These are phyloP conservation scores for Hyaloperonospora arabidopsidis DNA, from an alignment of 352 stramenopile genomes.

Conservation along the genomic window DNA sequence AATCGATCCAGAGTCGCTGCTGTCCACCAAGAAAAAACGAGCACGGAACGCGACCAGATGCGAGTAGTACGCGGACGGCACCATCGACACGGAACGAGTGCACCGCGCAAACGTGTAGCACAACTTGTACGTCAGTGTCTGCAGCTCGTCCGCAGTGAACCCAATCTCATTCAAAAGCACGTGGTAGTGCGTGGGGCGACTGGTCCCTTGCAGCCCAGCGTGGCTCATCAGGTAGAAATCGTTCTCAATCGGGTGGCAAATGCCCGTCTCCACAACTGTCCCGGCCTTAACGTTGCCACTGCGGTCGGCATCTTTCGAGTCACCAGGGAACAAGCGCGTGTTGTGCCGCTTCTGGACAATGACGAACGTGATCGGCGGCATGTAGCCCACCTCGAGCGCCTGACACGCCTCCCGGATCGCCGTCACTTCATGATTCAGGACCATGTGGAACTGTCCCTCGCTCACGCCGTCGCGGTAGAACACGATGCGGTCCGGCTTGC, in stretches of 20 bases:
- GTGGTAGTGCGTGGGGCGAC: constrained; percentile 80
- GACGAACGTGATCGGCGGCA: neutral
- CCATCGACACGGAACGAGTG: constrained; percentile 79
- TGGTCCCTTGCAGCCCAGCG: constrained; percentile 74
- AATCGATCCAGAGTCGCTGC: constrained; percentile 41
- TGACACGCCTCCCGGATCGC: no score
- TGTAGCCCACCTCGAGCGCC: neutral
- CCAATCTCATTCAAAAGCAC: constrained; percentile 75
- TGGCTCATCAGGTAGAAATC: constrained; percentile 88
- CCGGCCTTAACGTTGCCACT: neutral
- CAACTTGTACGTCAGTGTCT: constrained; percentile 62
- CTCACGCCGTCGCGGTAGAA: constrained; percentile 67
- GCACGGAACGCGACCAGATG: constrained; percentile 79
- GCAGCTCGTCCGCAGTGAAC: constrained; percentile 59
- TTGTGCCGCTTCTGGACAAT: constrained; percentile 1
- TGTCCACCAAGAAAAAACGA: constrained; percentile 72
- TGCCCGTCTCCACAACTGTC: constrained; percentile 38
- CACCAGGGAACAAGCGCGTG: neutral
- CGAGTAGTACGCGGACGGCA: constrained; percentile 81
- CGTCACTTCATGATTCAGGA: constrained; percentile 11
- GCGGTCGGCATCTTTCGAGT: neutral
- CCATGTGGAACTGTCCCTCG: constrained; percentile 82
- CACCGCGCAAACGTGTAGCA: constrained; percentile 84
- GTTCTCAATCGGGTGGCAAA: constrained; percentile 79
- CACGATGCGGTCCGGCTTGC: constrained; percentile 65